These are phyloP conservation scores for Lactifluus volemus DNA, from an alignment of 768 basidiomycete genomes.

Conservation along the genomic window DNA sequence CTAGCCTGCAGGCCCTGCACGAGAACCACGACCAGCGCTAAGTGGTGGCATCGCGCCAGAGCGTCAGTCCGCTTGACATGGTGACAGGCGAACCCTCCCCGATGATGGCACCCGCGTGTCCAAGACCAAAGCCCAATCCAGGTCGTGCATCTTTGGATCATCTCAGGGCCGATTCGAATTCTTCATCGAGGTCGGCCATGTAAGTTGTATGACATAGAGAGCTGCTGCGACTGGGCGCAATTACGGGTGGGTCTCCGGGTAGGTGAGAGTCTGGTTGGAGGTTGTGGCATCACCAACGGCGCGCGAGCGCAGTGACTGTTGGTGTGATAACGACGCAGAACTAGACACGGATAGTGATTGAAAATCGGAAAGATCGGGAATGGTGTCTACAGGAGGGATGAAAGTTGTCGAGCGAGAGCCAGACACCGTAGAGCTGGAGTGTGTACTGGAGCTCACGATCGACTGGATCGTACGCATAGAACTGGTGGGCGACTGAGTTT, in stretches of 20 bases:
- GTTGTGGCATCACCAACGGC: slow-evolving; percentile 71
- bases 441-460: slow-evolving; percentile 35
- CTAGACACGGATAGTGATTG: slow-evolving; percentile 39
- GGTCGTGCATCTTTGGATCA: slow-evolving; percentile 34
- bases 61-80: slow-evolving; percentile 53
- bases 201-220: slow-evolving; percentile 59
- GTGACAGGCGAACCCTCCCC: slow-evolving; percentile 62
- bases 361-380: slow-evolving; percentile 66
- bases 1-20: slow-evolving; percentile 22
- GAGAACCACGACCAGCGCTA: slow-evolving; percentile 27
- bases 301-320: slow-evolving; percentile 47
- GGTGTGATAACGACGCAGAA: slow-evolving; percentile 31
- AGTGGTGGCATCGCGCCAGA: slow-evolving; percentile 38
- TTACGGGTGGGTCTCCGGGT: slow-evolving; percentile 65
- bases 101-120: slow-evolving; percentile 26
- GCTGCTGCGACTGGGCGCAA: slow-evolving; percentile 56
- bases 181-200: slow-evolving; percentile 65
- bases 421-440: slow-evolving; percentile 45
- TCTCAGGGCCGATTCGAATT: slow-evolving; percentile 38
- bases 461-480: slow-evolving; percentile 67
- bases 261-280: slow-evolving; percentile 54
- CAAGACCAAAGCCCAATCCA: slow-evolving; percentile 38
- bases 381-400: slow-evolving; percentile 61
- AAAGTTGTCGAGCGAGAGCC: slow-evolving; percentile 71
- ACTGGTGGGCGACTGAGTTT: slow-evolving; percentile 42